A percentile compares a stretch with the other conserved stretches of the same genome.
Evolutionary conservation across 371 early-diverging fungal species (phyloP).

Genomic region (Mucor plumbeus): DNA sequence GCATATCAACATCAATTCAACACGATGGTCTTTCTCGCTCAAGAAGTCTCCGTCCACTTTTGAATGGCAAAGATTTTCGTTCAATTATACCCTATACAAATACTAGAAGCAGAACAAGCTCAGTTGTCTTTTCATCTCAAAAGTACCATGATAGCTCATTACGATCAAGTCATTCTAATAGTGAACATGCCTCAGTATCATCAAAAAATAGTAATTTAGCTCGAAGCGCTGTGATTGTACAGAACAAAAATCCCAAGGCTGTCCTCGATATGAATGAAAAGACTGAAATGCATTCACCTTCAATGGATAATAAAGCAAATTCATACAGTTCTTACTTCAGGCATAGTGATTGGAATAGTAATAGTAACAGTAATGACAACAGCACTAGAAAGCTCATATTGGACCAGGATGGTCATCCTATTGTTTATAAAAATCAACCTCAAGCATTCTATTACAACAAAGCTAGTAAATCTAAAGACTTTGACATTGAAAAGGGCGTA

Average conservation of each 20-base stretch:
- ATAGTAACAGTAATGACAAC: not conserved
- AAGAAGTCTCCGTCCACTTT: slow-evolving; percentile 10
- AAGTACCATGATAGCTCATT: not conserved
- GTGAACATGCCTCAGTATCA: not conserved
- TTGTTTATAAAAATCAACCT: not conserved
- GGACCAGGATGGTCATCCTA: not conserved
- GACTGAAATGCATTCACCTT: slow-evolving; percentile 4
- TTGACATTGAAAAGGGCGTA: not conserved
- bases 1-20: slow-evolving; percentile 70
- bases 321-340: not conserved
- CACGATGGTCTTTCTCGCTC: slow-evolving; percentile 22
- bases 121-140: not conserved
- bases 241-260: not conserved
- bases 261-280: not conserved
- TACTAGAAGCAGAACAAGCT: not conserved
- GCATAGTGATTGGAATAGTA: not conserved
- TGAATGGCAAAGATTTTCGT: slow-evolving; percentile 7
- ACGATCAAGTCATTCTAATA: not conserved
- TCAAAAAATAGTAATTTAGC: not conserved
- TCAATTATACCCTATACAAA: slow-evolving; percentile 2
- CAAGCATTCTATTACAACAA: not conserved
- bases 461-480: not conserved
- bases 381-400: not conserved
- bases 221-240: not conserved
- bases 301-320: not conserved